Evolutionary conservation across 148 eudicot species (phyloP).

Genomic region (Pouteria glomerata): DNA sequence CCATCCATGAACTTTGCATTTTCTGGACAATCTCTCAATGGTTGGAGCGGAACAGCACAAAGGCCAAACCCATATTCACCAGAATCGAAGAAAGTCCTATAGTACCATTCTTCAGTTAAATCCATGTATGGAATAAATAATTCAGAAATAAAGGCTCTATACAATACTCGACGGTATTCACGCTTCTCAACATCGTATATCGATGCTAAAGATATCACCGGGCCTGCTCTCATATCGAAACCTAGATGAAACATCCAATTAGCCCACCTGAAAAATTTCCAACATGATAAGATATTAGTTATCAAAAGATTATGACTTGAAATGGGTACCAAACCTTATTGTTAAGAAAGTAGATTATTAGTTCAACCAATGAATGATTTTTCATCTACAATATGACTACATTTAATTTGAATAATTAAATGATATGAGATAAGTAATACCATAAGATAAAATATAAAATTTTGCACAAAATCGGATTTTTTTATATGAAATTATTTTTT

Average conservation of each 20-base stretch:
- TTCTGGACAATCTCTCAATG: background rate
- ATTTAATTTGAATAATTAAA: too few species aligned
- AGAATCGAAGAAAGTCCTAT: background rate
- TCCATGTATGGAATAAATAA: slow-evolving; percentile 8
- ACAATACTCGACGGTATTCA: background rate
- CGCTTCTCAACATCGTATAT: background rate
- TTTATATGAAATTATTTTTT: too few species aligned
- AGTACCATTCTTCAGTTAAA: slow-evolving; percentile 4
- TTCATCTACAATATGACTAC: too few species aligned
- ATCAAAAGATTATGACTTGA: too few species aligned
- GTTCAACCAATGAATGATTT: too few species aligned
- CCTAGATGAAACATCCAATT: slow-evolving; percentile 3
- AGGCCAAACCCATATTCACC: slow-evolving; percentile 8
- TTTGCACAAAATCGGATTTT: too few species aligned
- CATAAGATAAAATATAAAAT: too few species aligned
- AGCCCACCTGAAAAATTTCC: slow-evolving; percentile 4
- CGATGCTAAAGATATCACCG: slow-evolving; percentile 7
- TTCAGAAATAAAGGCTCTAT: slow-evolving; percentile 4
- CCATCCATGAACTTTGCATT: slow-evolving; percentile 7
- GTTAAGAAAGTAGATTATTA: too few species aligned
- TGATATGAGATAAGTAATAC: too few species aligned
- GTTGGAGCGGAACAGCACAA: background rate
- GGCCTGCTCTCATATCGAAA: background rate
- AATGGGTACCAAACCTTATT: too few species aligned
- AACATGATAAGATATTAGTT: too few species aligned